Base-by-base conservation (phyloP, 257 asterid species). In the Ajuga chamaepitys region DNA sequence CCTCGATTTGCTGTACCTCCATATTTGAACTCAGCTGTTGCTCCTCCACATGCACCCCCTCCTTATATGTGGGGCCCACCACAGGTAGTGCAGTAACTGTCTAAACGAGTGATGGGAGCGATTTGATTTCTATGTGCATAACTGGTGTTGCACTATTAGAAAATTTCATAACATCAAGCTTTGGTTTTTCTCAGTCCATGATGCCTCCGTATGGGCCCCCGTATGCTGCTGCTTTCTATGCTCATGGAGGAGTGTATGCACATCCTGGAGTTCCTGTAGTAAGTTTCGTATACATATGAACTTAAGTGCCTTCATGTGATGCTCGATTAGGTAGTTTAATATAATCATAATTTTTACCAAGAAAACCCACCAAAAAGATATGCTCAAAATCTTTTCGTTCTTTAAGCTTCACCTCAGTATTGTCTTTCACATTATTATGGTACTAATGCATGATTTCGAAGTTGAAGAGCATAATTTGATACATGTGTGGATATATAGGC, bases 11-110 rank as follows among this genome's bases (percentile, higher is more conserved):
- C 99, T 77, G 85, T 90, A 37, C 98, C 96, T 12, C 88, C 99
- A 42, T 94, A 82, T 73, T 56, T 88, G 81, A 94, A 82, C 80
- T 77, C 99, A 4, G 83, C 88, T 7, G 88, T 85, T 77, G 86
- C 89, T 66, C 76, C 96, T 67, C 90, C 93, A 65, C 99, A 86
- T 20, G 73, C 88, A 4, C 88, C 88, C 24, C 95, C 86, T 44
- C 91, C 95, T 58, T 94, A 85, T 70, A 88, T 94, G 91, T 94
- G 99, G 99, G 96, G 83, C 35, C 95, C 98, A 9, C 89, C 94
- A 32, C 99, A 94, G 99, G 99, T 94, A 77, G 45, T 74, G 48
- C 24, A 8, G 7, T 21, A 14, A 16, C 35, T 37, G 6, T 25
- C 5, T 4, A 45, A 16, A 22, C 38, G 14, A 47, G n/a, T n/a